These are phyloP conservation scores for Chytriomyces confervae DNA, from an alignment of 192 early-diverging fungal genomes.

Conservation along the genomic window DNA sequence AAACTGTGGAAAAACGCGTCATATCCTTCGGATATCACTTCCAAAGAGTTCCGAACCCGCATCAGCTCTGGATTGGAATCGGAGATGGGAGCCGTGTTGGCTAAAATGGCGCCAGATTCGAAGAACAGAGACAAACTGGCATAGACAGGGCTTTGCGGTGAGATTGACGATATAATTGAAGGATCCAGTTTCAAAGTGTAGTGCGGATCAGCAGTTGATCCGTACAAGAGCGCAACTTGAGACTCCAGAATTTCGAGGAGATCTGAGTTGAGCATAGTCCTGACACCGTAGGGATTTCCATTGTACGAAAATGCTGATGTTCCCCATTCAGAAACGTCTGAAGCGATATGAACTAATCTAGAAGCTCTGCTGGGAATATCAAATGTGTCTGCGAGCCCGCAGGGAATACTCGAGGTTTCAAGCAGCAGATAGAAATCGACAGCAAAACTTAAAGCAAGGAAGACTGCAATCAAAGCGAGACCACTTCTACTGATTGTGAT, in stretches of 20 bases:
- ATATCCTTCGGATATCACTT: conserved; percentile 9
- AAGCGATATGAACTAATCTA: background rate
- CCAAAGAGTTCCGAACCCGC: background rate
- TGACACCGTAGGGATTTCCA: background rate
- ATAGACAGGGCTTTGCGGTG: background rate
- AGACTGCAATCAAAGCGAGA: conserved; percentile 5
- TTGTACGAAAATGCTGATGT: background rate
- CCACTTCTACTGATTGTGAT: background rate
- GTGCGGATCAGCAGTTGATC: conserved; percentile 16
- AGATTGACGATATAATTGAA: background rate
- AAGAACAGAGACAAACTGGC: conserved; percentile 19
- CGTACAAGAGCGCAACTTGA: conserved; percentile 31
- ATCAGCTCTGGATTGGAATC: background rate
- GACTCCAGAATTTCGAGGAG: background rate
- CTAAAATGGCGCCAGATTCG: background rate
- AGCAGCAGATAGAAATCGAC: conserved; percentile 5
- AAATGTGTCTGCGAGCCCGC: conserved; percentile 7
- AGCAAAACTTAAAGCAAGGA: background rate
- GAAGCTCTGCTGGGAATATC: background rate
- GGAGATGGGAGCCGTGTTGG: conserved; percentile 17
- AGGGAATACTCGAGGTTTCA: conserved; percentile 12
- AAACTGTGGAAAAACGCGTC: conserved; percentile 6
- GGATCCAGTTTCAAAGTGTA: conserved; percentile 1
- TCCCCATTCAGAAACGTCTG: conserved; percentile 9
- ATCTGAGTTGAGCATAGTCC: background rate